A percentile compares a stretch with the other conserved stretches of the same genome.
phyloP scores from a whole-genome alignment of 2,329 filamentous ascomycete species.

The Fusarium fujikuroi region DNA sequence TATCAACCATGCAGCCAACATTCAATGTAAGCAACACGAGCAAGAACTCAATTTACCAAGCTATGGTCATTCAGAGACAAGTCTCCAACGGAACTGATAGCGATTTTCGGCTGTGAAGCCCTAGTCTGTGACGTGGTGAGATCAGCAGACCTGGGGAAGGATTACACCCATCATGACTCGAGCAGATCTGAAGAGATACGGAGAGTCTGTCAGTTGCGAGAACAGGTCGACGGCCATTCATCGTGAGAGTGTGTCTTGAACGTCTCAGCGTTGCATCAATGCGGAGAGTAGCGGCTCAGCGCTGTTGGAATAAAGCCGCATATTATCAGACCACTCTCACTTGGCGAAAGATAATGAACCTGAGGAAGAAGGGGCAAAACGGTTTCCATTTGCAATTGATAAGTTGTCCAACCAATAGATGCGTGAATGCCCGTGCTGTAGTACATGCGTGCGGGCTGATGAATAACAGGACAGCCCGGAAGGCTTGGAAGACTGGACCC shows the following conservation, averaged over 20 bases:
- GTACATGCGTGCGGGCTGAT: background rate
- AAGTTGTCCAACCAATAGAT: background rate
- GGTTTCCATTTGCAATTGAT: background rate
- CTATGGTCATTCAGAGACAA: background rate
- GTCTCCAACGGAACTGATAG: background rate
- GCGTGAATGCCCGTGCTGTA: background rate
- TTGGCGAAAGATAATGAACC: conserved; percentile 1
- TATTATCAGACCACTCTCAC: conserved; percentile 20
- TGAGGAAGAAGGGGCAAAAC: background rate
- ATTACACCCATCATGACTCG: conserved; percentile 8
- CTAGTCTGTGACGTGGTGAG: background rate
- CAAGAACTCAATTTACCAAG: background rate
- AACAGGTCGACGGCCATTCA: background rate
- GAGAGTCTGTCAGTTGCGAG: background rate
- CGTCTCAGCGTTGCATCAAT: background rate
- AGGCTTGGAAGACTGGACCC: background rate
- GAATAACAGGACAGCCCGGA: background rate
- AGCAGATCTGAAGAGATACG: background rate
- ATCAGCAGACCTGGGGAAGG: background rate
- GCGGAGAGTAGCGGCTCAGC: background rate
- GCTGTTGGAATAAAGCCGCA: background rate
- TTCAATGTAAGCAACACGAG: background rate
- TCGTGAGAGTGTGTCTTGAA: background rate
- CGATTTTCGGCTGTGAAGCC: background rate
- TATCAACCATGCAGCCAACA: background rate